phyloP scores from a whole-genome alignment of 176 grass and related monocot species.

The Carex scoparia region DNA sequence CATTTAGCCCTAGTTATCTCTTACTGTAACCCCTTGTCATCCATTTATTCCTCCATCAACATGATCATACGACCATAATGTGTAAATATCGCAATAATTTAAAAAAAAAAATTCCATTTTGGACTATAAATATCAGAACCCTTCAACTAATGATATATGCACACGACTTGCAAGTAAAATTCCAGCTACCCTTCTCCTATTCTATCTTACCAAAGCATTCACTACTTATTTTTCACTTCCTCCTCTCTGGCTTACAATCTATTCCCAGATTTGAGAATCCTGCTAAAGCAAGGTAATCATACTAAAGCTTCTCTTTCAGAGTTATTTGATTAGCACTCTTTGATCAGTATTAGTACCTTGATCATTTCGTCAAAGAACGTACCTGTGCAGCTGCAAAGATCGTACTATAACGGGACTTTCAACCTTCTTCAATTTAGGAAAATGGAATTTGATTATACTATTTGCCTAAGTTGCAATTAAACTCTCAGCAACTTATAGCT shows the following conservation, averaged over 20 bases:
- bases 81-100: neutral
- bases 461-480: neutral
- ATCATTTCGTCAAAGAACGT: neutral
- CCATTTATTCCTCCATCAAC: neutral
- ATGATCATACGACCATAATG: neutral
- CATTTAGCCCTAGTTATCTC: neutral
- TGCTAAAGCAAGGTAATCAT: conserved; percentile 10
- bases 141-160: neutral
- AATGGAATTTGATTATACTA: neutral
- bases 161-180: neutral
- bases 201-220: neutral
- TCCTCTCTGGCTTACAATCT: neutral
- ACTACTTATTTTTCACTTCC: neutral
- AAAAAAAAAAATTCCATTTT: neutral
- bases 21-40: neutral
- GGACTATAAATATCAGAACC: neutral
- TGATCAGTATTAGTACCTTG: neutral
- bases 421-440: neutral
- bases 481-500: neutral
- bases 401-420: neutral
- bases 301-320: neutral
- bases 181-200: conserved; percentile 1
- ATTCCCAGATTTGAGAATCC: neutral
- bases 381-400: neutral
- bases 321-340: neutral